Conservation (phyloP, 257 asterid genomes). For the Ehretia macrophylla region DNA sequence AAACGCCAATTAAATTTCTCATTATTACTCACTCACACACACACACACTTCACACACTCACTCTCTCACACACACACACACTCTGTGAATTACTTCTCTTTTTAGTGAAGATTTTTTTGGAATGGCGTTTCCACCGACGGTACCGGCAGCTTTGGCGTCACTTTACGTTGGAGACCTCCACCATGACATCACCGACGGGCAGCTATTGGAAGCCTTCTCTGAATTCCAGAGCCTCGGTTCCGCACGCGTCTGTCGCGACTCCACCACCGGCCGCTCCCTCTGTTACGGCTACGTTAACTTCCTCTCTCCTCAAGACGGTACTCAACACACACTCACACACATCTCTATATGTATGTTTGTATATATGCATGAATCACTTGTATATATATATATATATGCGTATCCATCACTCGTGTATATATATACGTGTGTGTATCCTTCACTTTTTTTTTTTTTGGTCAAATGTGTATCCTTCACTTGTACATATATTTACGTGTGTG, state of each 20-base stretch:
- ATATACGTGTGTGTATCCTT: too few species aligned
- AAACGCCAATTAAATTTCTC: too few species aligned
- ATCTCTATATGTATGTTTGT: background rate
- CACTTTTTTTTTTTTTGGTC: too few species aligned
- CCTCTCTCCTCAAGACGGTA: slow-evolving; percentile 37
- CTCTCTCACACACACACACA: too few species aligned
- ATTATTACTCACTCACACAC: too few species aligned
- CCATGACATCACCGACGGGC: slow-evolving; percentile 25
- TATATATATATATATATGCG: background rate
- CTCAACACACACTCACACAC: background rate
- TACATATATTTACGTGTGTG: background rate
- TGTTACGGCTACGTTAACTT: slow-evolving; percentile 46
- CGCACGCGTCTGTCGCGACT: slow-evolving; percentile 37
- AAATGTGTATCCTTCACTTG: too few species aligned
- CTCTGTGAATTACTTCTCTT: too few species aligned
- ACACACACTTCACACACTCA: too few species aligned
- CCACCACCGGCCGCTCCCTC: slow-evolving; percentile 34
- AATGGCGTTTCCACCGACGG: slow-evolving; percentile 25
- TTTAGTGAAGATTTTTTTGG: background rate
- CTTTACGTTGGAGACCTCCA: slow-evolving; percentile 45
- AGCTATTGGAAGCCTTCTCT: slow-evolving; percentile 32
- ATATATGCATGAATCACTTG: background rate
- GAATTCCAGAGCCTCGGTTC: slow-evolving; percentile 28
- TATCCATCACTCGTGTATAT: background rate
- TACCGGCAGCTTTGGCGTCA: slow-evolving; percentile 21